These are phyloP conservation scores for Cryptomeria japonica DNA, from an alignment of 75 land plant species.

Conservation along the genomic window DNA sequence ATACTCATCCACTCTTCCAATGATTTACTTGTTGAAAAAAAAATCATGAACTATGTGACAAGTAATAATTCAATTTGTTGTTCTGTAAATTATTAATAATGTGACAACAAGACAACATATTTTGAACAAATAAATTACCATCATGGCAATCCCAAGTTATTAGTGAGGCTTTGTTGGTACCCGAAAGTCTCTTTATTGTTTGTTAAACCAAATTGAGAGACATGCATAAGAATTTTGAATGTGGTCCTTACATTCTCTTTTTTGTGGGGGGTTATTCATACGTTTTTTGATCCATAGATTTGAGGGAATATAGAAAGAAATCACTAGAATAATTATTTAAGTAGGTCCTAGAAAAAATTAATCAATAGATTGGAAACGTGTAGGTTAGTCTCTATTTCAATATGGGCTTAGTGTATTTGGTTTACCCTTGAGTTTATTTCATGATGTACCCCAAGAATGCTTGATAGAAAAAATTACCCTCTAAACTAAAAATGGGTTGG, in stretches of 20 bases:
- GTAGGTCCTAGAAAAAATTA: too few species aligned
- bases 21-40: too few species aligned
- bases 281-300: too few species aligned
- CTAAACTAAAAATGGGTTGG: not conserved
- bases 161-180: not conserved
- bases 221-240: not conserved
- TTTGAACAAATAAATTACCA: too few species aligned
- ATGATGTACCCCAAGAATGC: not conserved
- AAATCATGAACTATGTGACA: too few species aligned
- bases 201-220: not conserved
- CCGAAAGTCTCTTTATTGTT: not conserved
- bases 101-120: too few species aligned
- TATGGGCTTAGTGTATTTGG: not conserved
- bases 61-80: too few species aligned
- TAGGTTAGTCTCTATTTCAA: not conserved
- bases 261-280: not conserved
- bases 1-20: too few species aligned
- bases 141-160: not conserved
- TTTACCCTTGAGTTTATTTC: not conserved
- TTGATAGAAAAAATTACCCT: not conserved
- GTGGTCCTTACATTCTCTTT: not conserved
- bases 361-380: not conserved
- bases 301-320: too few species aligned
- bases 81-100: too few species aligned
- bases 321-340: too few species aligned